phyloP scores from a whole-genome alignment of 2,329 filamentous ascomycete genomes.

The Alternaria arbusti region DNA sequence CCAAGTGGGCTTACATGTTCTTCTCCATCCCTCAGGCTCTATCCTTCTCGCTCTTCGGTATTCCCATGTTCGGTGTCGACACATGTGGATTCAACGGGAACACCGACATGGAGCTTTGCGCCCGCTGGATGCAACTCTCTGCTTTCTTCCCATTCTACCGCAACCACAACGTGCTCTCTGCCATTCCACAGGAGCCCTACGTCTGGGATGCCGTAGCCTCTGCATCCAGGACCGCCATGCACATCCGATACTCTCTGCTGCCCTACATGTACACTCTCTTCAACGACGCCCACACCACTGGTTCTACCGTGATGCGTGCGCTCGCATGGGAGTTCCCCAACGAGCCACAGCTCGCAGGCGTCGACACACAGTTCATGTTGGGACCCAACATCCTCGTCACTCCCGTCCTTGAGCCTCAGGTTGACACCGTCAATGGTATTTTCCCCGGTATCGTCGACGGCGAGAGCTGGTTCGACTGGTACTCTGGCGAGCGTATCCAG shows the following conservation, averaged over 20 bases:
- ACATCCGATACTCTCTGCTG: slow-evolving; percentile 72
- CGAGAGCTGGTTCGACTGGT: slow-evolving; percentile 80
- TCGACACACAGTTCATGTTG: slow-evolving; percentile 75
- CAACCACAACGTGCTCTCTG: slow-evolving; percentile 72
- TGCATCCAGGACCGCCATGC: slow-evolving; percentile 70
- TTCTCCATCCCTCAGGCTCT: slow-evolving; percentile 80
- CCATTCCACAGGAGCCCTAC: slow-evolving; percentile 73
- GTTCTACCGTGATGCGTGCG: slow-evolving; percentile 74
- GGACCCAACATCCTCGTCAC: slow-evolving; percentile 70
- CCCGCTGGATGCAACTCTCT: slow-evolving; percentile 74
- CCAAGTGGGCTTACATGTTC: slow-evolving; percentile 75
- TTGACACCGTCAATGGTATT: slow-evolving; percentile 67
- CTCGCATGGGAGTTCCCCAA: slow-evolving; percentile 76
- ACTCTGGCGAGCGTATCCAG: slow-evolving; percentile 65
- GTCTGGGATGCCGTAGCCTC: slow-evolving; percentile 70
- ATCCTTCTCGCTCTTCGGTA: slow-evolving; percentile 74
- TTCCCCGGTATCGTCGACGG: slow-evolving; percentile 70
- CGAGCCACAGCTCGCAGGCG: slow-evolving; percentile 70
- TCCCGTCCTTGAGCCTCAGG: slow-evolving; percentile 69
- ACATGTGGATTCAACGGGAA: slow-evolving; percentile 74
- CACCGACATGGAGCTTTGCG: slow-evolving; percentile 71
- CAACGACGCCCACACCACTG: slow-evolving; percentile 68
- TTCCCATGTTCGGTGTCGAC: slow-evolving; percentile 73
- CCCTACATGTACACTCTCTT: slow-evolving; percentile 81
- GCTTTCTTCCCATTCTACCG: slow-evolving; percentile 82